Conservation (phyloP, 148 eudicot species). For the Mesembryanthemum crystallinum region DNA sequence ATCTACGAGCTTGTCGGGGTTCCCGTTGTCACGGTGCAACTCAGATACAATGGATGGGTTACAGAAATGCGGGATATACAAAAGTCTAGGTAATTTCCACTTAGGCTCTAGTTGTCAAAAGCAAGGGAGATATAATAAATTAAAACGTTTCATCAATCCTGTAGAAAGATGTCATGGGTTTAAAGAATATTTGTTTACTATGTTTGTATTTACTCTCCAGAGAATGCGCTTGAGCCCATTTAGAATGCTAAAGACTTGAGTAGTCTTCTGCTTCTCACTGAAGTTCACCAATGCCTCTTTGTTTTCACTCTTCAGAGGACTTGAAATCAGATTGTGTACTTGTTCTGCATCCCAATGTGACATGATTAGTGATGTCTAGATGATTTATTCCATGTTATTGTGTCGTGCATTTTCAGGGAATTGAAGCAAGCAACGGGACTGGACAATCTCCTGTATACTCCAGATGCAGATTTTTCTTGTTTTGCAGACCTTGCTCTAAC, state of each 20-base stretch:
- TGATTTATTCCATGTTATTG: neutral
- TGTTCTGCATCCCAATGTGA: neutral
- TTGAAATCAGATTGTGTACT: conserved; percentile 2
- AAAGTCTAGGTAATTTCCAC: conserved; percentile 55
- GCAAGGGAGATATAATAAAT: neutral
- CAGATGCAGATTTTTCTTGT: conserved; percentile 99
- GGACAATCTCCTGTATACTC: conserved; percentile 92
- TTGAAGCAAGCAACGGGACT: conserved; percentile 72
- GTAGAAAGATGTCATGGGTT: neutral
- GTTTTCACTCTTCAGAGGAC: neutral
- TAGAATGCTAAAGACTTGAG: neutral
- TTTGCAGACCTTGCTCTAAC: conserved; percentile 95
- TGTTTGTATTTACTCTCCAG: neutral
- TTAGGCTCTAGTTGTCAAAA: neutral
- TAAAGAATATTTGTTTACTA: neutral
- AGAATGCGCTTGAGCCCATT: neutral
- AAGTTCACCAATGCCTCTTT: neutral
- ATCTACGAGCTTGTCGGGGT: conserved; percentile 90
- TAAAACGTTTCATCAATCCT: neutral
- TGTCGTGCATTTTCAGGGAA: conserved; percentile 45
- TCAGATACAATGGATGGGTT: conserved; percentile 96
- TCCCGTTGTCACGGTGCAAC: conserved; percentile 97
- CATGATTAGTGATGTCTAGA: neutral
- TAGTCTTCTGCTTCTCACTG: neutral
- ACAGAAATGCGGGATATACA: conserved; percentile 89